Evolutionary conservation across 2,329 filamentous ascomycete genomes (phyloP).

Genomic region (Verticillium tricorpus): DNA sequence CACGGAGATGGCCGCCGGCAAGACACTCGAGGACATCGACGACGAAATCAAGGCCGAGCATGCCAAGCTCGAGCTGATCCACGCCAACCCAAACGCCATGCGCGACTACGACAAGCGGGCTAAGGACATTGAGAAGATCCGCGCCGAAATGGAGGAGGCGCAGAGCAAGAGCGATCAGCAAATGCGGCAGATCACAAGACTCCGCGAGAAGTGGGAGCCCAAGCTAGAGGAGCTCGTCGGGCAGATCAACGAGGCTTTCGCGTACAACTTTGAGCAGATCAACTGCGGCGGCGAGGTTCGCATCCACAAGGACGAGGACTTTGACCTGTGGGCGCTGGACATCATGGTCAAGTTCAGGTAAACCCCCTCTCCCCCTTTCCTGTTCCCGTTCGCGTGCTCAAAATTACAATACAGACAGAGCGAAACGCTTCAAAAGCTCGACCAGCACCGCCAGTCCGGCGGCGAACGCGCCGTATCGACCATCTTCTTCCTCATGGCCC

Average conservation of each 20-base stretch:
- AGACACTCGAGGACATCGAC: slow-evolving; percentile 60
- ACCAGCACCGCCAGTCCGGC: slow-evolving; percentile 90
- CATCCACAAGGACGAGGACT: slow-evolving; percentile 86
- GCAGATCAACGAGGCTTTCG: slow-evolving; percentile 86
- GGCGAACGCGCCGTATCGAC: slow-evolving; percentile 95
- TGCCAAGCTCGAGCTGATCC: slow-evolving; percentile 73
- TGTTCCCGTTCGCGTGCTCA: background rate
- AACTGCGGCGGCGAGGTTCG: slow-evolving; percentile 88
- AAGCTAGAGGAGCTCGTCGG: slow-evolving; percentile 70
- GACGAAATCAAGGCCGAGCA: slow-evolving; percentile 70
- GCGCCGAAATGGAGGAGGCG: slow-evolving; percentile 49
- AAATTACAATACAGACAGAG: slow-evolving; percentile 52
- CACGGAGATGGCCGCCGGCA: slow-evolving; percentile 37
- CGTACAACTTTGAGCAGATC: slow-evolving; percentile 90
- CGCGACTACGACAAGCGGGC: slow-evolving; percentile 72
- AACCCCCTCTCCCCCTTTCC: background rate
- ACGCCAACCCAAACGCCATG: slow-evolving; percentile 70
- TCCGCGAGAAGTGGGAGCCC: slow-evolving; percentile 78
- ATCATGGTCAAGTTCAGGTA: slow-evolving; percentile 94
- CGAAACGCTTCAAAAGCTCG: slow-evolving; percentile 78
- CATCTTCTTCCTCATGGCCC: slow-evolving; percentile 98
- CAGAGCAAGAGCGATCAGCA: slow-evolving; percentile 51
- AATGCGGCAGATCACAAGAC: slow-evolving; percentile 53
- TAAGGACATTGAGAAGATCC: slow-evolving; percentile 63
- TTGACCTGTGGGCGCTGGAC: slow-evolving; percentile 89